Evolutionary conservation across 2,329 filamentous ascomycete species (phyloP), one percentile per base, ranked within the genome.

Genomic region (Cordyceps cicadae): DNA sequence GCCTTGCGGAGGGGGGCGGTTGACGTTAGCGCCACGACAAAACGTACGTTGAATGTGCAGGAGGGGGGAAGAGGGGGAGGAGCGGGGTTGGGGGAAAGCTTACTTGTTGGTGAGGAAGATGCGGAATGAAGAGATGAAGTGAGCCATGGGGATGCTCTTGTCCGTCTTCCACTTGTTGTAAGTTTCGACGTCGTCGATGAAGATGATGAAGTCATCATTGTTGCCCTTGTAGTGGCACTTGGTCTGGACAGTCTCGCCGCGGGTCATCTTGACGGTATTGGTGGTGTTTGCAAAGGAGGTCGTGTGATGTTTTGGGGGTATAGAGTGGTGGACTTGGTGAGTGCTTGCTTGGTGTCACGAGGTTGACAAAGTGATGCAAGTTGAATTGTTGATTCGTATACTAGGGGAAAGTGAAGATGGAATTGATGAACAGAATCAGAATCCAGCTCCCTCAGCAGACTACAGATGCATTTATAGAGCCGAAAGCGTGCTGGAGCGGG

Each of bases 61-160:
- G n/a, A n/a, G n/a, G n/a, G n/a, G n/a, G n/a, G n/a, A n/a, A n/a
- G n/a, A n/a, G n/a, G 24, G 24, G 24, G 24, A 24, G 24, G 24
- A 24, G 55, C 17, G 24, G 15, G 21, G 46, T 26, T 3, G 43
- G 8, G 26, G 32, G 56, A 79, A 89, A 6, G 7, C 29, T 78
- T 82, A 97, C 92, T 87, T 89, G 79, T 95, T 89, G 41, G 92
- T 96, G 49, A 88, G 79, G 70, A 96, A 96, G 70, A 99, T 81
- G 81, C 96, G 90, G 81, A 90, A 97, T 8, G 88, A 82, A 62
- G 87, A 90, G 60, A 97, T 83, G 61, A 99, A 92, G 69, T 97
- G 87, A 1, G 89, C 83, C 53, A 97, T 78, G 43, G 94, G 89
- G 34, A 94, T 79, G 34, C 83, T 87, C 71, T 84, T 86, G 79